These are phyloP conservation scores for Barnettozyma populi DNA, from an alignment of 805 yeast species.

Conservation along the genomic window DNA sequence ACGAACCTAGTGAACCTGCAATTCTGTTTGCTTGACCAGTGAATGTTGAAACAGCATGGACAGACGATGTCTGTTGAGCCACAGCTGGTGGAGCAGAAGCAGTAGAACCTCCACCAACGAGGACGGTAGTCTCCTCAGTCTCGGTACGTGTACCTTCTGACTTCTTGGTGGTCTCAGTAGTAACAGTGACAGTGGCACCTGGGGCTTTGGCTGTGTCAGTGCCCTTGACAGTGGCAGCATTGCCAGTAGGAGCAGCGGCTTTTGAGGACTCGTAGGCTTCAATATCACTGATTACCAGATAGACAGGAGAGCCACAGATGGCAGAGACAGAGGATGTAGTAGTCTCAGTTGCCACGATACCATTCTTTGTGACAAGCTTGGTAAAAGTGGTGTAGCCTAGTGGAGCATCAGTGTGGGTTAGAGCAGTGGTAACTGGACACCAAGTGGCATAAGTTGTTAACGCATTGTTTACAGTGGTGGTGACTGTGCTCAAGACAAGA, in stretches of 20 bases:
- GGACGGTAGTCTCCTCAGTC: slow-evolving; percentile 58
- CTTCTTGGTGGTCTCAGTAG: not conserved
- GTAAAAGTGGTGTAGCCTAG: slow-evolving; percentile 8
- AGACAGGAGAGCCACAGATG: slow-evolving; percentile 6
- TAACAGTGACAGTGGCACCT: not conserved
- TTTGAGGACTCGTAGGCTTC: slow-evolving; percentile 6
- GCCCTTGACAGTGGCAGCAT: slow-evolving; percentile 23
- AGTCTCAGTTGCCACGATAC: slow-evolving; percentile 3
- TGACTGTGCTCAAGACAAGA: slow-evolving; percentile 13
- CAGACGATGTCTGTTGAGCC: slow-evolving; percentile 1
- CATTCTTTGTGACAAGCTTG: slow-evolving; percentile 5
- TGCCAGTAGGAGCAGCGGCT: slow-evolving; percentile 4
- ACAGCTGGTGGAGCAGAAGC: not conserved
- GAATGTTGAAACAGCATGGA: slow-evolving; percentile 10
- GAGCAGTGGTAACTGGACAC: slow-evolving; percentile 13
- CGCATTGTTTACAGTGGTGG: slow-evolving; percentile 11
- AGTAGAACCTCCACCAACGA: slow-evolving; percentile 54
- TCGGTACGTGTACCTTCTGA: slow-evolving; percentile 33
- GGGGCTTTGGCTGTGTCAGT: slow-evolving; percentile 14
- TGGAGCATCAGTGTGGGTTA: slow-evolving; percentile 13
- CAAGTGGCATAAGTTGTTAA: slow-evolving; percentile 16
- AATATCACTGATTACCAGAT: slow-evolving; percentile 3
- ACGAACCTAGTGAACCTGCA: slow-evolving; percentile 88
- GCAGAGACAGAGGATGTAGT: not conserved
- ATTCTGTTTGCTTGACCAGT: slow-evolving; percentile 58